phyloP scores from a whole-genome alignment of 331 rosid species.

The Erythrophleum ivorense region DNA sequence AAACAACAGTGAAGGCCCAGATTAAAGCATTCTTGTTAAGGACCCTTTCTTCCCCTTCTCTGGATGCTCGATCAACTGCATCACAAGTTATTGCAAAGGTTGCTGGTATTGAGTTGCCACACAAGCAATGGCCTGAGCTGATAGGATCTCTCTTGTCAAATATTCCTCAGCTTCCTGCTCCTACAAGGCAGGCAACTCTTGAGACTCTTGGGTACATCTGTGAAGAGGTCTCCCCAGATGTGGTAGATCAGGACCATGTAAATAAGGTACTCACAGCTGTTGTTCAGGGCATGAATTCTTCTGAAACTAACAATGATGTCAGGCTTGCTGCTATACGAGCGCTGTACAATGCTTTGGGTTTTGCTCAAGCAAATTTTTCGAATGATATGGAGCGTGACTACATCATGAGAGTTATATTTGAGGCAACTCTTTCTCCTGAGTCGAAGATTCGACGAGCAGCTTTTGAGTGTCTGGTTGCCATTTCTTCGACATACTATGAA shows the following conservation, averaged over 20 bases:
- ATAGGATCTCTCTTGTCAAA: constrained; percentile 49
- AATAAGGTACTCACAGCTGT: constrained; percentile 63
- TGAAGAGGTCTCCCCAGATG: constrained; percentile 63
- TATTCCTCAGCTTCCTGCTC: constrained; percentile 53
- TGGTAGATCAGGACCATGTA: constrained; percentile 54
- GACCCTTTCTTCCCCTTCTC: constrained; percentile 50
- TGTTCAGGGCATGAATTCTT: constrained; percentile 60
- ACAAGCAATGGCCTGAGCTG: constrained; percentile 65
- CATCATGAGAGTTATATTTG: constrained; percentile 60
- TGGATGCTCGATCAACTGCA: constrained; percentile 61
- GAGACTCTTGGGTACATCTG: constrained; percentile 65
- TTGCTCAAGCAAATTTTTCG: constrained; percentile 61
- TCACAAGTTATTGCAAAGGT: constrained; percentile 67
- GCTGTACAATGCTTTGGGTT: constrained; percentile 60
- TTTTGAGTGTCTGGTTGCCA: constrained; percentile 62
- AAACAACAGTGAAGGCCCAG: constrained; percentile 47
- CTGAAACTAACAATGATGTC: constrained; percentile 54
- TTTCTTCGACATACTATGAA: constrained; percentile 59
- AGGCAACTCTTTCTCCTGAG: constrained; percentile 58
- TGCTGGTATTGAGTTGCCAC: constrained; percentile 59
- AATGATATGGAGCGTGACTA: constrained; percentile 61
- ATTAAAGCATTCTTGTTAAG: constrained; percentile 52
- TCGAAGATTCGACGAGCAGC: constrained; percentile 58
- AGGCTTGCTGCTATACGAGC: constrained; percentile 61
- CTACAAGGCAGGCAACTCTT: constrained; percentile 56